A percentile compares a stretch with the other conserved stretches of the same genome.
Conservation (phyloP, 1,139 yeast species). For the Yamadazyma trypodendri region DNA sequence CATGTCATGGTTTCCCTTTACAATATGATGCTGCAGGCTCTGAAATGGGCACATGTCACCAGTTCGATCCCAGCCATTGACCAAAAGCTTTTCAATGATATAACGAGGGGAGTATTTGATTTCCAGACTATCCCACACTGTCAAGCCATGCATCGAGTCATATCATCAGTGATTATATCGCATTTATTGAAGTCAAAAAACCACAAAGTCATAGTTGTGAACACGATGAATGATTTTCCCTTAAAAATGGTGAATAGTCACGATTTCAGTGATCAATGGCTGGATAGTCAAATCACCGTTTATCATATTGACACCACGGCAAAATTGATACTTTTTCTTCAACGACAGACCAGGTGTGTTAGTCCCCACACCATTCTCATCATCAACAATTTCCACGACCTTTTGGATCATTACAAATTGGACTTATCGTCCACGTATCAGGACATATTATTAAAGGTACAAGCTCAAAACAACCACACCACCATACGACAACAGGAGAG, state of each 20-base stretch:
- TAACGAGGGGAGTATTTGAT: constrained; percentile 25
- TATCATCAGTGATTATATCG: constrained; percentile 25
- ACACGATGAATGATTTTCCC: constrained; percentile 33
- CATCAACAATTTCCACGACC: constrained; percentile 35
- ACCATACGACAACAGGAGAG: constrained; percentile 21
- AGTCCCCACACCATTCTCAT: constrained; percentile 19
- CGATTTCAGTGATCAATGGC: constrained; percentile 15
- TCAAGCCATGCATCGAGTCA: constrained; percentile 22
- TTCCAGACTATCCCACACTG: constrained; percentile 39
- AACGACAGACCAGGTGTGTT: constrained; percentile 5
- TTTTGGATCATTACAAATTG: constrained; percentile 34
- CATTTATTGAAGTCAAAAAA: constrained; percentile 21
- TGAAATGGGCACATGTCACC: constrained; percentile 9
- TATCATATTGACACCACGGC: constrained; percentile 30
- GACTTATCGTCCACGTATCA: constrained; percentile 37
- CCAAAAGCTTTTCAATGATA: constrained; percentile 3
- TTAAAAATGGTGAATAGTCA: constrained; percentile 2
- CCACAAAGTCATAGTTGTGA: constrained; percentile 28
- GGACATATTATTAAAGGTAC: constrained; percentile 34
- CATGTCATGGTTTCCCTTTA: constrained; percentile 17
- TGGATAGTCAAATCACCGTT: constrained; percentile 12
- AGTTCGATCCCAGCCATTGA: constrained; percentile 17
- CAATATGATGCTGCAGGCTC: constrained; percentile 8
- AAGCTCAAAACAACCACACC: constrained; percentile 25
- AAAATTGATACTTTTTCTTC: constrained; percentile 22